A percentile compares a stretch with the other conserved stretches of the same genome.
phyloP scores from a whole-genome alignment of 2,329 filamentous ascomycete species.

The Alternaria rosae region DNA sequence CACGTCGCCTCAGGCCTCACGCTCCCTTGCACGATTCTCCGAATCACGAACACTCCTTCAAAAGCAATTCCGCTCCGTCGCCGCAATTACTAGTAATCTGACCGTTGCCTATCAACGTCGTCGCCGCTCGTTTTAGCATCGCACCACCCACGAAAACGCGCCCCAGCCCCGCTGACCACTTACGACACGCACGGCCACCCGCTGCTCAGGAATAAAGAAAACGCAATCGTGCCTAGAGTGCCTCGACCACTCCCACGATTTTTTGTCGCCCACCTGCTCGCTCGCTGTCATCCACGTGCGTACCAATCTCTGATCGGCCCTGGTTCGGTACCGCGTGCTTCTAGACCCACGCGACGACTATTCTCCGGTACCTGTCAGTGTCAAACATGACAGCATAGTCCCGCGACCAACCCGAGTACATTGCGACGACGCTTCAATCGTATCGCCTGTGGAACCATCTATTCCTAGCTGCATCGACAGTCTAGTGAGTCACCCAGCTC shows the following conservation, averaged over 20 bases:
- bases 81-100: conserved; percentile 26
- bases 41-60: conserved; percentile 47
- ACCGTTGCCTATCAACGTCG: conserved; percentile 24
- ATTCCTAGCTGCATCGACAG: conserved; percentile 46
- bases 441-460: conserved; percentile 30
- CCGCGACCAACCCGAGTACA: conserved; percentile 27
- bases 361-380: conserved; percentile 26
- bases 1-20: conserved; percentile 35
- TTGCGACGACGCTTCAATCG: conserved; percentile 33
- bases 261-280: conserved; percentile 27
- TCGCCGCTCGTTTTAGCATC: conserved; percentile 37
- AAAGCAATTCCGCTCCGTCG: conserved; percentile 23
- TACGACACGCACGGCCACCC: conserved; percentile 34
- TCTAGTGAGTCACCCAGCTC: conserved; percentile 40
- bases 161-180: conserved; percentile 16
- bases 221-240: conserved; percentile 9
- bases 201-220: conserved; percentile 34
- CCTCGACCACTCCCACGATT: conserved; percentile 12
- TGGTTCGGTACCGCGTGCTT: conserved; percentile 23
- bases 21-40: conserved; percentile 48
- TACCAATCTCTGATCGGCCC: conserved; percentile 23
- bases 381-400: conserved; percentile 49
- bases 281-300: conserved; percentile 23
- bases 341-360: conserved; percentile 31
- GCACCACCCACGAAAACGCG: conserved; percentile 12